phyloP scores from a whole-genome alignment of 2,329 filamentous ascomycete genomes.

The Colletotrichum limetticola region DNA sequence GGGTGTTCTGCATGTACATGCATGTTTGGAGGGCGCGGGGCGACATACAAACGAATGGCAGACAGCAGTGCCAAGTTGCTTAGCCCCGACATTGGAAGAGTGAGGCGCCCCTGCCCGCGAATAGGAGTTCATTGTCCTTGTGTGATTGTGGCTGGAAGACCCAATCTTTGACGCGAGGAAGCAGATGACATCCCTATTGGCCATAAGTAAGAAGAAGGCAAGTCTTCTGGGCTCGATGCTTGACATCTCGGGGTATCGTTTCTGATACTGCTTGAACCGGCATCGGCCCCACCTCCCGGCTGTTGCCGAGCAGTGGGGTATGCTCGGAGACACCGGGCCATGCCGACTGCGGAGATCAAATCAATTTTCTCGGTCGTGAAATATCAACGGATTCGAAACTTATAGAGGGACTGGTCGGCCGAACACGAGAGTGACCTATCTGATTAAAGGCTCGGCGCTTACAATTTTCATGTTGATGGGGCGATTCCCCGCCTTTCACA shows the following conservation, averaged over 20 bases:
- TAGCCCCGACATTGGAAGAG: not conserved
- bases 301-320: not conserved
- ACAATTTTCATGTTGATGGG: conserved; percentile 28
- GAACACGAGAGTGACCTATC: no score
- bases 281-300: not conserved
- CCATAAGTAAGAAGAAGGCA: not conserved
- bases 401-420: no score
- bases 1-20: not conserved
- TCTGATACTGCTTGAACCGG: no score
- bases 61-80: not conserved
- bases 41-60: not conserved
- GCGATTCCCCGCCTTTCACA: not conserved
- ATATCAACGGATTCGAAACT: no score
- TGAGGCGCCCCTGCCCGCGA: not conserved
- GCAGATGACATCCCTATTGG: no score
- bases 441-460: not conserved
- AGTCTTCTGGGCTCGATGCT: not conserved
- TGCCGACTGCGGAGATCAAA: not conserved
- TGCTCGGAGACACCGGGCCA: not conserved
- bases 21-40: not conserved
- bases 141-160: not conserved
- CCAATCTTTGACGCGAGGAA: not conserved
- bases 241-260: not conserved
- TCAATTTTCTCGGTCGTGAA: not conserved
- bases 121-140: not conserved